Evolutionary conservation across 345 rosid genomes (phyloP).

Genomic region (Microthlaspi erraticum): DNA sequence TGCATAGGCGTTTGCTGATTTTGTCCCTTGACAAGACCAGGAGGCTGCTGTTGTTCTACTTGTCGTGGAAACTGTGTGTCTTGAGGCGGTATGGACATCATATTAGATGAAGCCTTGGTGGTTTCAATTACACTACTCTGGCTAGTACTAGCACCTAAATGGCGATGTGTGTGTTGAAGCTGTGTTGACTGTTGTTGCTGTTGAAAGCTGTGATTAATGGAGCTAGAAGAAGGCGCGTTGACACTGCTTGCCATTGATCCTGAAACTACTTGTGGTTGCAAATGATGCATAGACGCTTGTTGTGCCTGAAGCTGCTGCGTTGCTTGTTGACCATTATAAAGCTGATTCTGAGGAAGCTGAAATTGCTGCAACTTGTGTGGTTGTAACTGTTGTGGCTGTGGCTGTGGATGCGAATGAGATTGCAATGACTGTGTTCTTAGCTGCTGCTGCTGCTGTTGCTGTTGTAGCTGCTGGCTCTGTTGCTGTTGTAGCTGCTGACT

Average conservation of each 20-base stretch:
- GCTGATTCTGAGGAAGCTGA: constrained; percentile 56
- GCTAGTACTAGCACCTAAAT: constrained; percentile 41
- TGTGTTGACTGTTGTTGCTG: constrained; percentile 44
- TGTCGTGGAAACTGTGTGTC: constrained; percentile 66
- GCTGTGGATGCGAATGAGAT: constrained; percentile 48
- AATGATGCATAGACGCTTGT: constrained; percentile 42
- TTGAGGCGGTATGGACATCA: constrained; percentile 64
- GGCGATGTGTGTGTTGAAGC: constrained; percentile 35
- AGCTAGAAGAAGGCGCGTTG: constrained; percentile 32
- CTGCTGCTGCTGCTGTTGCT: constrained; percentile 39
- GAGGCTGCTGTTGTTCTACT: constrained; percentile 69
- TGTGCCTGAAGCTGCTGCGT: constrained; percentile 38
- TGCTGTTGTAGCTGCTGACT: constrained; percentile 41
- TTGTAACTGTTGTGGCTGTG: constrained; percentile 43
- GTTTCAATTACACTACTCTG: constrained; percentile 43
- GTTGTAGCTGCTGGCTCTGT: constrained; percentile 41
- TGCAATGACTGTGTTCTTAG: constrained; percentile 45
- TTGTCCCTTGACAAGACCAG: constrained; percentile 57
- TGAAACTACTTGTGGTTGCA: constrained; percentile 44
- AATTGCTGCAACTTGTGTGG: constrained; percentile 41
- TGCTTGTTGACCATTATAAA: constrained; percentile 39
- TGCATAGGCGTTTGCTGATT: constrained; percentile 72
- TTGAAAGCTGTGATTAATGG: constrained; percentile 38
- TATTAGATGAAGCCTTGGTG: constrained; percentile 58
- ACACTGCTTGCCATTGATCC: constrained; percentile 42